Conservation (phyloP, 192 early-diverging fungal species). For the Coemansia sp. region DNA sequence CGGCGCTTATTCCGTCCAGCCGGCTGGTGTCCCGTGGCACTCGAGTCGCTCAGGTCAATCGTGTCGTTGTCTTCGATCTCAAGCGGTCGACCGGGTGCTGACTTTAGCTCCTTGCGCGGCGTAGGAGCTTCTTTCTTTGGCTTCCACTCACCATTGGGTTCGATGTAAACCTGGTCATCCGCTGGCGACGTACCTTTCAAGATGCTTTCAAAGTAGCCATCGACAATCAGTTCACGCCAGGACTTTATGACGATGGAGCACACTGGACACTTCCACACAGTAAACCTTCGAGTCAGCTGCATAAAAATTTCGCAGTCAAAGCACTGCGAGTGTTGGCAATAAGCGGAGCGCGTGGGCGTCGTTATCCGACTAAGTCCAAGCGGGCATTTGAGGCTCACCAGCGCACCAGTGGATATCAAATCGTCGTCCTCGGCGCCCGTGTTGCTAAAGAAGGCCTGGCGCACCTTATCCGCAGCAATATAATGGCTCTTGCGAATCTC, state of each 20-base stretch:
- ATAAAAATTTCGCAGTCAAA: conserved; percentile 77
- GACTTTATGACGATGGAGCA: conserved; percentile 59
- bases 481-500: conserved; percentile 21
- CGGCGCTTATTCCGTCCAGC: conserved; percentile 35
- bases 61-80: conserved; percentile 15
- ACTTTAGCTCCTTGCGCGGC: conserved; percentile 42
- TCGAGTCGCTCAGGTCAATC: conserved; percentile 33
- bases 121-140: conserved; percentile 25
- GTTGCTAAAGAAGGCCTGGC: conserved; percentile 30
- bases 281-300: conserved; percentile 65
- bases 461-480: conserved; percentile 26
- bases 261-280: conserved; percentile 75
- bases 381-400: conserved; percentile 72
- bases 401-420: conserved; percentile 61
- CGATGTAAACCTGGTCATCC: conserved; percentile 47
- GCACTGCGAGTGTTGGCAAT: conserved; percentile 81
- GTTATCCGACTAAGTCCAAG: conserved; percentile 69
- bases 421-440: conserved; percentile 65
- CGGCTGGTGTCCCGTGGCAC: background rate
- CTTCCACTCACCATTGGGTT: conserved; percentile 41
- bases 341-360: conserved; percentile 58
- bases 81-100: background rate
- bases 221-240: conserved; percentile 63
- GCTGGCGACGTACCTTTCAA: conserved; percentile 20
- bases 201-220: conserved; percentile 61